Evolutionary conservation across 2,329 filamentous ascomycete genomes (phyloP).

Genomic region (Colletotrichum musae): DNA sequence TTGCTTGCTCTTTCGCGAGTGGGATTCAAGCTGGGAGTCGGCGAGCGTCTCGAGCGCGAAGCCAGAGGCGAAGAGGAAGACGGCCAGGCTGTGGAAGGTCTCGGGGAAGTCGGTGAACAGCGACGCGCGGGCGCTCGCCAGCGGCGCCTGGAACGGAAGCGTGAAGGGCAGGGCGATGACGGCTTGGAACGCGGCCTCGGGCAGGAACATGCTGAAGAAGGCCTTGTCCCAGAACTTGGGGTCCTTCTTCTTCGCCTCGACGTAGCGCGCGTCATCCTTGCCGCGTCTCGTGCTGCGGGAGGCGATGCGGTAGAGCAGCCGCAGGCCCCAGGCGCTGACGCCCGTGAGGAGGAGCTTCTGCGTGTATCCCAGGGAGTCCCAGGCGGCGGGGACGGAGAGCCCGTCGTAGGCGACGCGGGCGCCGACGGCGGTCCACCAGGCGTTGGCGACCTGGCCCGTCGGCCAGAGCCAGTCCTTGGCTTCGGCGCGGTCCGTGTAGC

Average conservation of each 20-base stretch:
- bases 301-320: conserved; percentile 69
- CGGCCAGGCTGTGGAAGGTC: conserved; percentile 57
- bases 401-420: conserved; percentile 62
- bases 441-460: conserved; percentile 67
- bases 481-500: conserved; percentile 68
- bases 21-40: conserved; percentile 68
- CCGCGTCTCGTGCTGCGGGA: conserved; percentile 63
- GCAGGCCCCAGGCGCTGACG: conserved; percentile 70
- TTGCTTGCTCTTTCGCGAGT: conserved; percentile 53
- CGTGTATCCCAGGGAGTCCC: conserved; percentile 64
- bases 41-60: conserved; percentile 70
- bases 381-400: conserved; percentile 61
- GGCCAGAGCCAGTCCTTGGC: conserved; percentile 75
- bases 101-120: conserved; percentile 38
- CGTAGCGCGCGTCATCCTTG: conserved; percentile 70
- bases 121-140: conserved; percentile 31
- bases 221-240: conserved; percentile 70
- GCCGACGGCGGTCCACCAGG: conserved; percentile 73
- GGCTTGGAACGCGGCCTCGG: conserved; percentile 70
- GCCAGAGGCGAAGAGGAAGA: conserved; percentile 70
- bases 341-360: conserved; percentile 69
- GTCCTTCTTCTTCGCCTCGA: conserved; percentile 61
- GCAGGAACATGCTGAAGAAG: conserved; percentile 67
- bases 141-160: conserved; percentile 64
- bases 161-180: conserved; percentile 71